phyloP scores from a whole-genome alignment of 441 rosid genomes.

The Euphorbia corollata region DNA sequence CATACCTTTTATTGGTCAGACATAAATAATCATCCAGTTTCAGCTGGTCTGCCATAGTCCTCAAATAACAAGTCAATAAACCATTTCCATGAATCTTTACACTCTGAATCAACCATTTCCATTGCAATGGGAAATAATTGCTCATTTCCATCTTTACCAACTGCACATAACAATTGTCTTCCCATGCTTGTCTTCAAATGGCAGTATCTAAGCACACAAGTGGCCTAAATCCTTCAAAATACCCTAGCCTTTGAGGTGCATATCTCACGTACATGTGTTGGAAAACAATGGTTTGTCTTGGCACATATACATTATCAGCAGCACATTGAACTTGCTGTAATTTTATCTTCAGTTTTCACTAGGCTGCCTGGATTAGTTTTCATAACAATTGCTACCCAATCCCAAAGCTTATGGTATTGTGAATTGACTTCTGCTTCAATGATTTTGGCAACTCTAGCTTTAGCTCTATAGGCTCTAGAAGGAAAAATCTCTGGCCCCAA shows the following conservation, averaged over 20 bases:
- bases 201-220: background rate
- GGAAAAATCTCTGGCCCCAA: background rate
- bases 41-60: background rate
- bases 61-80: background rate
- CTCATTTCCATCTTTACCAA: background rate
- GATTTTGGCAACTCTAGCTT: background rate
- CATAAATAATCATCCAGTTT: background rate
- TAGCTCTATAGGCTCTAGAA: background rate
- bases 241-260: background rate
- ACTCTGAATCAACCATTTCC: background rate
- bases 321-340: background rate
- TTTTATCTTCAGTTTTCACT: background rate
- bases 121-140: background rate
- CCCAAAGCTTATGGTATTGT: background rate
- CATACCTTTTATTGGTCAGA: background rate
- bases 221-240: background rate
- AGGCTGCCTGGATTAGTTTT: background rate
- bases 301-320: background rate
- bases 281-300: background rate
- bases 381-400: background rate
- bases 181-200: background rate
- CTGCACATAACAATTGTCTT: background rate
- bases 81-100: background rate
- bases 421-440: background rate
- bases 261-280: background rate